Evolutionary conservation across 352 stramenopile genomes (phyloP), one percentile per base, ranked within the genome.

Genomic region (Globisporangium acanthophoron): DNA sequence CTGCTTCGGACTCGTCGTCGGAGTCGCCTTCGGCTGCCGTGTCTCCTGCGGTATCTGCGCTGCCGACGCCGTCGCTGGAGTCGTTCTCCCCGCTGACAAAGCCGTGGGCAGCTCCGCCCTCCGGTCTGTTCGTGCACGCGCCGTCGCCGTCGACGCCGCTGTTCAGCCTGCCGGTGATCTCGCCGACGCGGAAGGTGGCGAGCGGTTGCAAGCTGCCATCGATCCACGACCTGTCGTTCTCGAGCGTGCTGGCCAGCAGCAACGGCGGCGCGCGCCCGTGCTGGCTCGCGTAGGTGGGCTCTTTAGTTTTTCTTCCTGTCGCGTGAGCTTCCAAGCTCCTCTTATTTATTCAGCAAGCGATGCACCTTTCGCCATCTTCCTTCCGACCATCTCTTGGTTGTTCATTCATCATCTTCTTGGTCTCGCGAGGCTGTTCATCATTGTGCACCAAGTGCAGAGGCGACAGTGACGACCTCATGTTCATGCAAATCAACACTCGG

Each of bases 121-220:
- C 61, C 18, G 56, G 48, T 20, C 53, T 65, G 21, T 58, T 66
- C 27, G 39, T 69, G 5, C 46, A 57, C 31, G 53, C 58, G 0
- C 59, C 62, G 15, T 39, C 62, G 4, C 11, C 64, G 21, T 53
- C 45, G 16, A 21, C 60, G 47, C 27, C 61, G 27, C 46, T 58
- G 15, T 69, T 76, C 47, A 65, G 29, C 21, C 62, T 85, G 0
- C 64, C 73, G 5, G 61, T 69, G 20, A 74, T 82, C 37, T 87
- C 74, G 11, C 68, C 74, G 21, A 63, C 62, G 33, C 73, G 70
- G 7, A 77, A 81, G 52, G 21, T 73, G 43, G 59, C 54, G 48
- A 73, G 47, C 44, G 67, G 66, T 35, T 83, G 64, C 69, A 86
- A 84, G 63, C 68, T 84, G 24, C 76, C 76, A 27, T 84, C 76